A percentile compares a stretch with the other conserved stretches of the same genome.
phyloP scores from a whole-genome alignment of 2,329 filamentous ascomycete genomes.

The Zymoseptoria passerinii region DNA sequence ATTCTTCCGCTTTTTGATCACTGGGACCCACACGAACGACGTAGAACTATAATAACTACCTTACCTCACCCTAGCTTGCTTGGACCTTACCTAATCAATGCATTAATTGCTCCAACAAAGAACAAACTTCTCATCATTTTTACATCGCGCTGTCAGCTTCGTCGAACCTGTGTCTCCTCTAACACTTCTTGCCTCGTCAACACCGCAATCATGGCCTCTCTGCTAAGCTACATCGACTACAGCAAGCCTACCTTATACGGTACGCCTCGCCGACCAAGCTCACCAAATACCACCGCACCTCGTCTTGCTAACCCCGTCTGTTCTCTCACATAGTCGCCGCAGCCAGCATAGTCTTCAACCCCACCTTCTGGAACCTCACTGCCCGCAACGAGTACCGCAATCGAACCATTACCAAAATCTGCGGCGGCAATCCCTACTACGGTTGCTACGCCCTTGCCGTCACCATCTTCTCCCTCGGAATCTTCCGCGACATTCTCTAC shows the following conservation, averaged over 20 bases:
- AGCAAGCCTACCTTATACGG: slow-evolving; percentile 41
- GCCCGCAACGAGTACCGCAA: slow-evolving; percentile 86
- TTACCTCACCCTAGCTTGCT: not conserved
- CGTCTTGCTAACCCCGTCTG: slow-evolving; percentile 1
- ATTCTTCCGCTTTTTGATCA: too few species aligned
- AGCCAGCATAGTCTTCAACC: slow-evolving; percentile 82
- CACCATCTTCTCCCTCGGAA: slow-evolving; percentile 84
- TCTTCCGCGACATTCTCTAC: slow-evolving; percentile 73
- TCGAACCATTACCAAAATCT: slow-evolving; percentile 79
- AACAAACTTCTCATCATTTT: not conserved
- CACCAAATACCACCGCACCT: not conserved
- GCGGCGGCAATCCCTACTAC: slow-evolving; percentile 64
- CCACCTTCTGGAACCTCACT: slow-evolving; percentile 96
- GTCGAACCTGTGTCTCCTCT: too few species aligned
- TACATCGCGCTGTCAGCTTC: not conserved
- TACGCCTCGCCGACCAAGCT: slow-evolving; percentile 19
- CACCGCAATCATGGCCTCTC: slow-evolving; percentile 27
- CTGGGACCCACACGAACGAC: too few species aligned
- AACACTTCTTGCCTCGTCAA: not conserved
- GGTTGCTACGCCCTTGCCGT: slow-evolving; percentile 86
- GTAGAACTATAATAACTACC: too few species aligned
- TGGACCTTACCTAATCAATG: not conserved
- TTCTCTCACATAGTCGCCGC: slow-evolving; percentile 15
- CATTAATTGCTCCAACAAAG: not conserved
- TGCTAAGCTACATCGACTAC: slow-evolving; percentile 33